Evolutionary conservation across 2,329 filamentous ascomycete species (phyloP).

Genomic region (Aspergillus spinulosporus): DNA sequence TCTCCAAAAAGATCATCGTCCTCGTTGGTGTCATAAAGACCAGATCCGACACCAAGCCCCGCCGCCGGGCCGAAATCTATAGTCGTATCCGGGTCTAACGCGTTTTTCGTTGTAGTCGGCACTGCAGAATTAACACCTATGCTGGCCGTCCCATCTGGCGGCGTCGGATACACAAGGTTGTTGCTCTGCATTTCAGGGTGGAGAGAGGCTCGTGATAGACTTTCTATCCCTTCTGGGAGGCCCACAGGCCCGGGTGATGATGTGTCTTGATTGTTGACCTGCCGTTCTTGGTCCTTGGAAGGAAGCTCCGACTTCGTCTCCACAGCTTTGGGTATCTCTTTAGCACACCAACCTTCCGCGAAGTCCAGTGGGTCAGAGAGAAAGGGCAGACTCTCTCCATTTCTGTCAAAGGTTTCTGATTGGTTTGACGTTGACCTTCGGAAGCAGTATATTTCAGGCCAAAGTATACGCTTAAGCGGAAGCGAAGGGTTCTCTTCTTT

Average conservation of each 20-base stretch:
- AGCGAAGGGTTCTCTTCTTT: constrained; percentile 31
- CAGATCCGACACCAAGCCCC: constrained; percentile 37
- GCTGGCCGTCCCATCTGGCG: constrained; percentile 50
- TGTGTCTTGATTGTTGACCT: constrained; percentile 27
- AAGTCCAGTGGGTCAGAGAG: constrained; percentile 44
- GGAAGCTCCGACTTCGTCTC: constrained; percentile 19
- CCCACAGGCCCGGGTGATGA: constrained; percentile 28
- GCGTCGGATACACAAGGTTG: constrained; percentile 55
- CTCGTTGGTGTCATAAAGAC: constrained; percentile 43
- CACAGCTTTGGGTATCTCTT: constrained; percentile 27
- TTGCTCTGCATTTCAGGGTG: constrained; percentile 43
- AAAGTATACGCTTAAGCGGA: constrained; percentile 44
- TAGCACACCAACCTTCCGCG: constrained; percentile 42
- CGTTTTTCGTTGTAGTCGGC: constrained; percentile 20
- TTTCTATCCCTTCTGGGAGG: constrained; percentile 35
- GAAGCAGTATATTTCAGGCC: constrained; percentile 49
- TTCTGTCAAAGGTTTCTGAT: constrained; percentile 20
- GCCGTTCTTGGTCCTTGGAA: constrained; percentile 24
- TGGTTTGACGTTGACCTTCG: constrained; percentile 29
- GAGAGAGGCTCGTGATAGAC: constrained; percentile 40
- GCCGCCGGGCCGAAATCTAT: constrained; percentile 29
- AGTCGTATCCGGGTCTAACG: constrained; percentile 22
- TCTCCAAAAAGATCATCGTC: constrained; percentile 61
- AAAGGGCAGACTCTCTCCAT: constrained; percentile 20
- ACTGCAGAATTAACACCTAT: constrained; percentile 31